Percentiles rank a stretch among this genome's conserved stretches.
These are phyloP conservation scores for Schizophyllum amplum DNA, from an alignment of 1,284 basidiomycete genomes.

Conservation along the genomic window DNA sequence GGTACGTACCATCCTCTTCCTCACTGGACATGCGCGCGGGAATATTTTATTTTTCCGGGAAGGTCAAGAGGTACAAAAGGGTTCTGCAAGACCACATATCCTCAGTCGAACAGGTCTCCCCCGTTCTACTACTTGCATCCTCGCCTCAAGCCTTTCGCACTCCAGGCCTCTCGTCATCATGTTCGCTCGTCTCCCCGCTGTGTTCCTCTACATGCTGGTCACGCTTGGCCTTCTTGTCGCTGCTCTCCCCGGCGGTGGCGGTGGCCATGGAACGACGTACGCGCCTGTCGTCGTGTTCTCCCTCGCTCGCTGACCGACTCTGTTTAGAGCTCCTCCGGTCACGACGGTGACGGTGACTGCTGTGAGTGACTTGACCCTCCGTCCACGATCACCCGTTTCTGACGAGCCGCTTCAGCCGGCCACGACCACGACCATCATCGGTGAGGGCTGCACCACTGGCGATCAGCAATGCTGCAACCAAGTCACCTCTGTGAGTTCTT, in stretches of 20 bases:
- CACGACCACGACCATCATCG: slow-evolving; percentile 1
- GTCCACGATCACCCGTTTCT: too few relatives aligned
- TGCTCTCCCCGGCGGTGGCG: background rate
- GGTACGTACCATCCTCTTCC: background rate
- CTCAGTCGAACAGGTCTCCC: background rate
- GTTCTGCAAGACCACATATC: background rate
- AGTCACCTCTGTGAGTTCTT: background rate
- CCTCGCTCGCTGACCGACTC: background rate
- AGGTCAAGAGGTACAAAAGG: background rate
- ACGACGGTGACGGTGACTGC: background rate
- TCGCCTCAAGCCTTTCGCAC: background rate
- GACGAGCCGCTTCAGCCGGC: background rate
- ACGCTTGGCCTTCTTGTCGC: background rate
- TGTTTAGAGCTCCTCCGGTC: background rate
- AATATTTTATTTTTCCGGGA: background rate
- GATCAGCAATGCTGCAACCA: background rate
- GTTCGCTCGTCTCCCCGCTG: background rate
- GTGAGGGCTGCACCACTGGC: background rate
- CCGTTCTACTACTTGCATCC: background rate
- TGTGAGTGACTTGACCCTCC: background rate
- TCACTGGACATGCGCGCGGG: background rate
- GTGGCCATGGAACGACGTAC: background rate
- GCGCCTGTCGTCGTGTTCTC: background rate
- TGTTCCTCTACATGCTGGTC: background rate
- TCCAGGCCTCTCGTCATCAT: background rate